Base-by-base conservation (phyloP, 163 green algal species). In the Chlamydomonas reinhardtii region DNA sequence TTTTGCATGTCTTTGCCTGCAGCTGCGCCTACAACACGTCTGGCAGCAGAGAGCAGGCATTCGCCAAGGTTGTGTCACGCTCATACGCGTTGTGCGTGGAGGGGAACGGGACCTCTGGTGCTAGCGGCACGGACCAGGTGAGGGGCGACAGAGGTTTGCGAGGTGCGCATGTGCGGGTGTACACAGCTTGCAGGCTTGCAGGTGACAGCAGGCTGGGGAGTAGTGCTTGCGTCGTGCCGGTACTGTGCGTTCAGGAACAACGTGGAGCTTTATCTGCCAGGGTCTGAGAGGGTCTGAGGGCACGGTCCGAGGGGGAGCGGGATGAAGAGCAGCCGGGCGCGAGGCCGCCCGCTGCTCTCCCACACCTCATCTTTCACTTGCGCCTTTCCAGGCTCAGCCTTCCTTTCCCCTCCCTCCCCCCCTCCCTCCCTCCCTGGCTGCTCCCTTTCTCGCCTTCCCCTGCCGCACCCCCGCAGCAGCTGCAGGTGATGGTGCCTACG, bases 401-500 rank as follows among this genome's bases (percentile, higher is more conserved):
- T 22, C 17, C 8, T 14, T 4, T 12, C 8, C 56, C 56, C 20
- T 22, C 56, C 56, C 56, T 64, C 56, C 27, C 34, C 32, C 31
- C 24, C 20, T 17, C 71, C 22, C 71, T 34, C 37, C 37, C 71
- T 20, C 11, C 71, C 71, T 32, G 14, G 17, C 35, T n/a, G 22
- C 37, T 8, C 2, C 16, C 15, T 12, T 34, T 8, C 27, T 2
- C 43, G 43, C 72, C 43, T 2, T 34, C 22, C 70, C 35, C 8
- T n/a, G 22, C 71, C 22, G 0, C 71, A 59, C 15, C 25, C n/a
- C 35, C 39, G 8, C 74, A 84, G 64, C 22, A 24, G 8, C 20
- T 69, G 24, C 77, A 84, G 27, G 14, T 84, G 43, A 84, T 84
- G 77, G 77, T 76, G 1, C 77, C 77, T 8, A 69, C n/a, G 11